These are phyloP conservation scores for Puccinia coronata DNA, from an alignment of 1,284 basidiomycete species.

Conservation along the genomic window DNA sequence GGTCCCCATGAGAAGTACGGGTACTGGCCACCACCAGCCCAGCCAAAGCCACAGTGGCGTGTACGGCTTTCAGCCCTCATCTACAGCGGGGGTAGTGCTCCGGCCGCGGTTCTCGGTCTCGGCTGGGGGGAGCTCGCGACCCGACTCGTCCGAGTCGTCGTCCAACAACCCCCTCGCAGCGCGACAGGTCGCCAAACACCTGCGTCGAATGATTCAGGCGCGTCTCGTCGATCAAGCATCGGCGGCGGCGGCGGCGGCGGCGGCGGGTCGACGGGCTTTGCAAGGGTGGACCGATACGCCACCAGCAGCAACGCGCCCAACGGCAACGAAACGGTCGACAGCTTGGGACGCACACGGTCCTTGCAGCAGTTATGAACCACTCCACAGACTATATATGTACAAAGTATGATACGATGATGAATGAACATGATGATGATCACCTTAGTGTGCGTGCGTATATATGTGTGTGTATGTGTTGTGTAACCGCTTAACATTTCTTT, in stretches of 20 bases:
- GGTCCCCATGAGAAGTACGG: not conserved
- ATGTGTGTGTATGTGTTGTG: no score
- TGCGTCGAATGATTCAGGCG: slow-evolving; percentile 16
- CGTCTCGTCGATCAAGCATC: slow-evolving; percentile 17
- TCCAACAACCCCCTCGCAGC: not conserved
- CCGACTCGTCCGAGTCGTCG: slow-evolving; percentile 17
- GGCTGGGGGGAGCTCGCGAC: not conserved
- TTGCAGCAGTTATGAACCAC: slow-evolving; percentile 9
- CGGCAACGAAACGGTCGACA: not conserved
- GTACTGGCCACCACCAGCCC: slow-evolving; percentile 20
- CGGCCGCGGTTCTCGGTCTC: slow-evolving; percentile 18
- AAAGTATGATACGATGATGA: no score
- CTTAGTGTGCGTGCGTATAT: no score
- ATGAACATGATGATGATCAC: not conserved
- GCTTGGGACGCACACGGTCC: not conserved
- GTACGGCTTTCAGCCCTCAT: slow-evolving; percentile 34
- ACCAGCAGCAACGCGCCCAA: not conserved
- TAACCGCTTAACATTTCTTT: no score
- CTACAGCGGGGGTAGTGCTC: not conserved
- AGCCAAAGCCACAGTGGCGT: slow-evolving; percentile 47
- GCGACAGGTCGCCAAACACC: slow-evolving; percentile 22
- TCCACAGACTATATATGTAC: not conserved
- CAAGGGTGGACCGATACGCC: not conserved
- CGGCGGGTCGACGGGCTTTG: no score
- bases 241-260: not conserved